Evolutionary conservation across 768 basidiomycete genomes (phyloP).

Genomic region (Leccinum subgranulosum): DNA sequence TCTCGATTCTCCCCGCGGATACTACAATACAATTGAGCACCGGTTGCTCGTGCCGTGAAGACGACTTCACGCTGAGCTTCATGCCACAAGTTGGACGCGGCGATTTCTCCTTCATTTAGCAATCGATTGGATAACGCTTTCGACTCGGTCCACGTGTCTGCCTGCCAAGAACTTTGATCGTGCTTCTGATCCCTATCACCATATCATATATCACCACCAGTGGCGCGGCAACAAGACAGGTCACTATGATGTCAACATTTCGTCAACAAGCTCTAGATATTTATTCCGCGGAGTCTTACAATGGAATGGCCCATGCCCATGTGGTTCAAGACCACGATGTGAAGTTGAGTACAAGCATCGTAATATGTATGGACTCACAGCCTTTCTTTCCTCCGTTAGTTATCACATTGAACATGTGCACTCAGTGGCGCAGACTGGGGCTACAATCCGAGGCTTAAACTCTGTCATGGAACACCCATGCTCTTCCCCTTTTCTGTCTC

Average conservation of each 20-base stretch:
- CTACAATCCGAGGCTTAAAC: not conserved
- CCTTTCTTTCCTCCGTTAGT: not conserved
- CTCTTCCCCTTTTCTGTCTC: not conserved
- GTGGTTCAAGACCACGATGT: not conserved
- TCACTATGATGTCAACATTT: not conserved
- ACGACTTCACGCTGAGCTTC: not conserved
- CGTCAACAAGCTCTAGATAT: not conserved
- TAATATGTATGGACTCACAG: not conserved
- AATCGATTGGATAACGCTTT: not conserved
- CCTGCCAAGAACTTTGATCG: not conserved
- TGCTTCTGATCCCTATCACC: not conserved
- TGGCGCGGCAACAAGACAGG: not conserved
- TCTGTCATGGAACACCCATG: not conserved
- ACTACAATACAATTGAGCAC: too few species aligned
- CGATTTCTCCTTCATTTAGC: not conserved
- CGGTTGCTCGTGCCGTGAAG: too few species aligned
- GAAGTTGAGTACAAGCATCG: not conserved
- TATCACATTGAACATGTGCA: not conserved
- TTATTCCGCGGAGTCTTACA: conserved; percentile 6
- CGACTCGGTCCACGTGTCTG: not conserved
- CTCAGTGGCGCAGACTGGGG: not conserved
- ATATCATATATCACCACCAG: not conserved
- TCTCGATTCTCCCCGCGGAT: not conserved
- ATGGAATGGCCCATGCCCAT: not conserved
- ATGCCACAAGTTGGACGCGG: not conserved